Evolutionary conservation across 352 stramenopile species (phyloP), one percentile per base, ranked within the genome.

Genomic region (Phytophthora megakarya): DNA sequence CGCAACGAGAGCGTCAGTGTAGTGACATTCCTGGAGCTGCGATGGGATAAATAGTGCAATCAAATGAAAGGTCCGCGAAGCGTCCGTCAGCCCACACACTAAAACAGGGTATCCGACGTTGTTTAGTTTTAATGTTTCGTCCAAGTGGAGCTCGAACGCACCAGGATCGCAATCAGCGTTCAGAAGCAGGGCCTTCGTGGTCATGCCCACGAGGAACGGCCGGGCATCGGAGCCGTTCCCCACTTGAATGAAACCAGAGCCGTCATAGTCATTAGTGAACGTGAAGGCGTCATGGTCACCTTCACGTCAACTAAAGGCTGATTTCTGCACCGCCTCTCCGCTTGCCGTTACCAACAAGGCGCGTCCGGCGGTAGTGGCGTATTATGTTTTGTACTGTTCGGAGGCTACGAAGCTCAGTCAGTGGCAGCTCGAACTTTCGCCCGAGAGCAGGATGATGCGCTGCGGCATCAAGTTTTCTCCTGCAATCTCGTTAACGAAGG

Each of bases 301-400:
- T 48, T 63, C 30, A 32, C 35, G 23, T 63, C 54, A 43, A 49
- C 23, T 54, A 48, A 49, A 63, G 38, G 33, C 30, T 0, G 23
- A 15, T 2, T 7, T 1, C 0, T 32, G 9, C 5, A 55, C 33
- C 4, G 33, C 10, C 22, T 45, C 25, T 5, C 48, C 25, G 39
- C 38, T 43, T 54, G 25, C 40, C 54, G 22, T 63, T 63, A 9
- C 25, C 33, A 10, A 30, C 54, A 0, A 54, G 43, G 0, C 13
- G 21, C 0, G 54, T 55, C 3, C 43, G 44, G 13, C 44, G 44
- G 6, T 33, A 63, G 44, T 63, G 44, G 15, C 49, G 9, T 11
- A 55, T 25, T 12, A 48, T 42, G 45, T 64, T 64, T 64, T 64
- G 55, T 23, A 64, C 28, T 6, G 26, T 61, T 3, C 26, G 52